Base-by-base conservation (phyloP, 148 eudicot species). In the Cornus suecica region DNA sequence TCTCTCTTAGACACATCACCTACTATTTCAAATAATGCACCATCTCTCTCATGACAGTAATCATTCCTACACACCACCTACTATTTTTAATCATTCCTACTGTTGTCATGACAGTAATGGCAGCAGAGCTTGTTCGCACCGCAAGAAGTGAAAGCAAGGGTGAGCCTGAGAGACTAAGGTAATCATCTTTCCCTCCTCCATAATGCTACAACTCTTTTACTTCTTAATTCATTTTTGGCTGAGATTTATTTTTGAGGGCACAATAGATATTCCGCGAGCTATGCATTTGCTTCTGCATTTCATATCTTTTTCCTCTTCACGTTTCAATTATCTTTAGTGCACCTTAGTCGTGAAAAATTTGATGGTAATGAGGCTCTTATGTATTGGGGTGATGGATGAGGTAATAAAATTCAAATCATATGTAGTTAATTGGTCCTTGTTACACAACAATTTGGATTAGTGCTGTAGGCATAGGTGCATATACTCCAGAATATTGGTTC, bases 91-190 rank as follows among this genome's bases (percentile, higher is more conserved):
- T 71, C 68, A 15, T 61, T 73, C 24, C 52, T 65, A 30, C 37
- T 5, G 26, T 51, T 72, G 11, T 79, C 70, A 48, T 79, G 78
- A 69, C 88, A 95, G 99, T 95, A 81, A 95, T 95, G 99, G 99
- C 99, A 65, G 99, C 99, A 72, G 99, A 95, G 78, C 86, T 95
- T 68, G 97, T 95, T 74, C 92, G 97, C 80, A 84, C 84, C 29
- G 97, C 90, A 70, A 80, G 83, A 85, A 85, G 72, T 69, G 97
- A 95, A 84, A 84, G 80, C 83, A 81, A 84, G 81, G 85, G 91
- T 60, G 85, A 87, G 37, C 97, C 91, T 80, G 88, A 88, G 87
- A 87, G 91, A 77, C 86, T 95, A 64, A 91, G 97, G 99, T 95
- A 83, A 68, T 74, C 18, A 20, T 65, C 54, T 48, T 56, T 28